Conservation (phyloP, 1,139 yeast species). For the Arxiozyma bovina region DNA sequence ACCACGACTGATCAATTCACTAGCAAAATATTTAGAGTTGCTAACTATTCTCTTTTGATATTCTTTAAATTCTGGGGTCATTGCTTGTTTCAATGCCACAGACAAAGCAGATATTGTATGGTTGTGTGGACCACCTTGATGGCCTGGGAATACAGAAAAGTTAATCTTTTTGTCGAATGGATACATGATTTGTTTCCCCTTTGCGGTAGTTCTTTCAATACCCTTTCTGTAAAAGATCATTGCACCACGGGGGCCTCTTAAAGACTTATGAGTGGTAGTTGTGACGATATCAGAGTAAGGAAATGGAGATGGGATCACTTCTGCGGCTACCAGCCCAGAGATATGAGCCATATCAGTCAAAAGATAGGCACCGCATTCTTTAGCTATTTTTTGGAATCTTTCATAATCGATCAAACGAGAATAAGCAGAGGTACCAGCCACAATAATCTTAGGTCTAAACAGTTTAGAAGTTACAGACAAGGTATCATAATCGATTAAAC, state of each 20-base stretch:
- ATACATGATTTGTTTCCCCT: slow-evolving; percentile 81
- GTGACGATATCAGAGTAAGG: slow-evolving; percentile 93
- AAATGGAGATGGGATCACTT: slow-evolving; percentile 87
- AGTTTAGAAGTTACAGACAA: slow-evolving; percentile 74
- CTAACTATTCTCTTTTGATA: slow-evolving; percentile 76
- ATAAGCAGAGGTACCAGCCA: slow-evolving; percentile 96
- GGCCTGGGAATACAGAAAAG: slow-evolving; percentile 96
- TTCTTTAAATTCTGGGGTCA: slow-evolving; percentile 72
- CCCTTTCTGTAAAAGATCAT: slow-evolving; percentile 97
- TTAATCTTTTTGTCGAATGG: slow-evolving; percentile 86
- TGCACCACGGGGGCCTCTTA: slow-evolving; percentile 98
- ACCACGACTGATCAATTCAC: slow-evolving; percentile 56
- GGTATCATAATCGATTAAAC: slow-evolving; percentile 83
- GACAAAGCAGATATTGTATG: slow-evolving; percentile 95
- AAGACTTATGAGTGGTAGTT: slow-evolving; percentile 92
- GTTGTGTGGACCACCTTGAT: slow-evolving; percentile 98
- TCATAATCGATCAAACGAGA: slow-evolving; percentile 85
- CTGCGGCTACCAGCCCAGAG: slow-evolving; percentile 89
- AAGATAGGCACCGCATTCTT: slow-evolving; percentile 85
- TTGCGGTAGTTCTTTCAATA: slow-evolving; percentile 58
- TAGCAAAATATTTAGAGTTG: slow-evolving; percentile 73
- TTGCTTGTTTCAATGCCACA: slow-evolving; percentile 86
- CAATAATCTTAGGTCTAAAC: slow-evolving; percentile 89
- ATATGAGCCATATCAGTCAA: slow-evolving; percentile 96
- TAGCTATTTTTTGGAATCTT: slow-evolving; percentile 83